Conservation (phyloP, 495 filamentous ascomycete genomes). For the Lepraria neglecta region DNA sequence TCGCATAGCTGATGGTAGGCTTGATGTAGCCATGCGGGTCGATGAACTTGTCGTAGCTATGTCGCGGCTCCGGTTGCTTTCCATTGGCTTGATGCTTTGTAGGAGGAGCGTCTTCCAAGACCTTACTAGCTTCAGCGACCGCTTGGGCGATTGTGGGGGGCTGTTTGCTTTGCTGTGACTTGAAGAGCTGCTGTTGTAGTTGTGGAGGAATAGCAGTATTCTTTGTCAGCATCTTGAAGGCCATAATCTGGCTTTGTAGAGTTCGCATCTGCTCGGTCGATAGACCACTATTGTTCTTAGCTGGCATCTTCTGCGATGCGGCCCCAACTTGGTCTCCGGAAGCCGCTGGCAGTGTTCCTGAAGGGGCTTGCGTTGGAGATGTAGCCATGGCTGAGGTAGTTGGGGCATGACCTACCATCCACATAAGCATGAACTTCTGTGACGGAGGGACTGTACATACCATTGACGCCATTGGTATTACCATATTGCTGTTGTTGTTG, state of each 20-base stretch:
- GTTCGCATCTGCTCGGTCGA: constrained; percentile 62
- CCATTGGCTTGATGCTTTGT: constrained; percentile 19
- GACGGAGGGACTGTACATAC: constrained; percentile 28
- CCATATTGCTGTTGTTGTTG: constrained; percentile 40
- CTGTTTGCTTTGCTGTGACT: constrained; percentile 58
- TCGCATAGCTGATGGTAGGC: constrained; percentile 65
- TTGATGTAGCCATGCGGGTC: constrained; percentile 56
- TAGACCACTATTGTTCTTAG: constrained; percentile 50
- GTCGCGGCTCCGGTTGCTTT: constrained; percentile 31
- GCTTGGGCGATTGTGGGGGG: constrained; percentile 52
- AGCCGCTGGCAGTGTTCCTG: constrained; percentile 27
- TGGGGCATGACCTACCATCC: constrained; percentile 25
- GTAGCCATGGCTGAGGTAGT: constrained; percentile 30
- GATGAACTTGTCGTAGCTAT: constrained; percentile 57
- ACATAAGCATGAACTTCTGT: neutral
- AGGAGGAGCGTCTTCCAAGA: constrained; percentile 46
- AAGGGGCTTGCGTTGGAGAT: constrained; percentile 36
- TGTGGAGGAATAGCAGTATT: constrained; percentile 68
- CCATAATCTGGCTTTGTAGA: constrained; percentile 69
- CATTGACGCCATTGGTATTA: constrained; percentile 47
- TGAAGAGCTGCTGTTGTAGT: constrained; percentile 69
- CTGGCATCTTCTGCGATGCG: constrained; percentile 27
- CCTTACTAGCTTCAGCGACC: constrained; percentile 46
- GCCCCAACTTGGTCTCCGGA: constrained; percentile 25
- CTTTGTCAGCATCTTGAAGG: constrained; percentile 75